Base-by-base conservation (phyloP, 169 alveolate species). In the Eimeria necatrix region DNA sequence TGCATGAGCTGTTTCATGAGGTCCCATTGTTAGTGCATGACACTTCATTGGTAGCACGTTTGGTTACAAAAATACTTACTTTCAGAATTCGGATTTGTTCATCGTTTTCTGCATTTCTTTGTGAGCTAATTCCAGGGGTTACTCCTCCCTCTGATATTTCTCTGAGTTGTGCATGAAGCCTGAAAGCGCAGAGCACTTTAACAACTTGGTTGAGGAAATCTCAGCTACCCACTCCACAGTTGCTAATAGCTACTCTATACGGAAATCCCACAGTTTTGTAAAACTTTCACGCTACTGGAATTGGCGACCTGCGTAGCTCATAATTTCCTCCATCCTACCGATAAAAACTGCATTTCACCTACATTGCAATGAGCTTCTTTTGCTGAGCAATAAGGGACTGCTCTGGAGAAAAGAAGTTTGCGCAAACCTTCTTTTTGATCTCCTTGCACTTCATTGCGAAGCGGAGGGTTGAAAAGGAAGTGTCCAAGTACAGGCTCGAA, bases 321-420 rank as follows among this genome's bases (percentile, higher is more conserved):
- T 32, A 2, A 32, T 32, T 32, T 32, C 41, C 41, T 32, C 41
- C 41, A 32, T 32, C 41, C 41, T 32, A 32, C 41, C 41, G 41
- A 32, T 2, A 32, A 32, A 32, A 71, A 41, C 32, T 46, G 48
- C 61, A 74, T 4, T 59, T 20, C 78, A 78, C 97, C 24, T 90
- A 95, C 96, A 93, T 96, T 32, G 96, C 95, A 74, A 96, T 96
- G 78, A 96, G 93, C 84, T 96, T 96, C 80, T 96, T 96, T 52
- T 96, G 98, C 84, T 96, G 98, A 81, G 96, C 96, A 94, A 96
- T 96, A 64, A 96, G 96, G 20, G 98, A 96, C 95, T 96, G 98
- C 59, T 96, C 98, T 52, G 98, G 96, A 32, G 98, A 96, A 26
- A 96, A 84, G 86, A 93, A 96, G 73, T 96, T 96, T 26, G 73